Conservation (phyloP, 306 rosid genomes). For the Clitoria ternatea region DNA sequence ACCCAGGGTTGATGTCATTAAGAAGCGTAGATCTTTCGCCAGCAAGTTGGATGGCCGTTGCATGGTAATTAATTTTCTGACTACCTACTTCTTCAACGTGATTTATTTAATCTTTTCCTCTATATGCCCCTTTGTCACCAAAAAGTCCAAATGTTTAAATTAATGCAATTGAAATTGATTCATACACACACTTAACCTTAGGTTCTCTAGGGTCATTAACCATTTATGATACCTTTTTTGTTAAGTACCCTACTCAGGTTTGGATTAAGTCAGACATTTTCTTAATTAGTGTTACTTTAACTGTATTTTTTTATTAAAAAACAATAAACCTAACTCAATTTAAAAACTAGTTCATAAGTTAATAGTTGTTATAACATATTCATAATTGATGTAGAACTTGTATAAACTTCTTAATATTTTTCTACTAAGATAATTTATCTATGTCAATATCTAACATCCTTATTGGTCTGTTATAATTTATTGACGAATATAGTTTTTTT, state of each 20-base stretch:
- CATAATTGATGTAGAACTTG: too few species aligned
- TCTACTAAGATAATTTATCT: too few species aligned
- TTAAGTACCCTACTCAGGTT: too few species aligned
- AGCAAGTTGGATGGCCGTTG: constrained; percentile 99
- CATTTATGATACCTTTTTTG: too few species aligned
- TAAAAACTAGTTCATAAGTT: too few species aligned
- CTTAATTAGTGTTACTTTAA: too few species aligned
- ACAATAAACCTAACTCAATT: too few species aligned
- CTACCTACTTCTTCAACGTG: neutral
- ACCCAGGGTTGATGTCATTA: constrained; percentile 83
- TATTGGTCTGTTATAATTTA: neutral
- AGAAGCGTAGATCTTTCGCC: constrained; percentile 98
- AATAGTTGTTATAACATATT: too few species aligned
- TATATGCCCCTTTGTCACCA: neutral
- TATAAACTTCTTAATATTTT: too few species aligned
- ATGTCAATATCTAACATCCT: too few species aligned
- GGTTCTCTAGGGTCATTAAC: neutral
- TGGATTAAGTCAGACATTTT: too few species aligned
- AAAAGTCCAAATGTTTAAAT: neutral
- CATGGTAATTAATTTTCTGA: constrained; percentile 55
- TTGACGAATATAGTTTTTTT: neutral
- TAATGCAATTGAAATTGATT: constrained; percentile 8
- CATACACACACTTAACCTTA: neutral
- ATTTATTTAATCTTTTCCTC: neutral
- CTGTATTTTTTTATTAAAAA: too few species aligned